Evolutionary conservation across 2,329 filamentous ascomycete species (phyloP).

Genomic region (Talaromyces sp.): DNA sequence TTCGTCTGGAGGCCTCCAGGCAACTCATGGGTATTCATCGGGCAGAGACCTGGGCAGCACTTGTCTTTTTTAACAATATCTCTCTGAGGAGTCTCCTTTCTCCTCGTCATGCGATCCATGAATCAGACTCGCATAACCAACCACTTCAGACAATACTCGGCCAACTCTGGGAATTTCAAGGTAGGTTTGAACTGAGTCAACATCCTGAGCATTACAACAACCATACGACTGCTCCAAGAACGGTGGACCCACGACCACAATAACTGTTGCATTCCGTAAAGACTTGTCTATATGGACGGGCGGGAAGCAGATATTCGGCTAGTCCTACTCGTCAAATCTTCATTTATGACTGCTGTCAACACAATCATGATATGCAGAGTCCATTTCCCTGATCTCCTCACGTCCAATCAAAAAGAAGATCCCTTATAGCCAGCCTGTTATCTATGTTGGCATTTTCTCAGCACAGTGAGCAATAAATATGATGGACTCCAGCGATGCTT

Average conservation of each 20-base stretch:
- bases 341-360: neutral
- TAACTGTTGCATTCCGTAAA: neutral
- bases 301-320: neutral
- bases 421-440: neutral
- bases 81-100: neutral
- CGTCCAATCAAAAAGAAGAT: neutral
- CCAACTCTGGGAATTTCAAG: neutral
- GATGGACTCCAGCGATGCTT: neutral
- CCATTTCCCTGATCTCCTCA: neutral
- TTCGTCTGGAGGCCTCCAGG: slow-evolving; percentile 2
- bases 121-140: neutral
- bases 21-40: neutral
- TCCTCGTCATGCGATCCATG: neutral
- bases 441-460: neutral
- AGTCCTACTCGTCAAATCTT: neutral
- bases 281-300: neutral
- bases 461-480: neutral
- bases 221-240: neutral
- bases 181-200: neutral
- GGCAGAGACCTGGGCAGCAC: slow-evolving; percentile 4
- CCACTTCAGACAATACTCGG: neutral
- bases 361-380: neutral
- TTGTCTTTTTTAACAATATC: neutral
- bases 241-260: neutral
- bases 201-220: neutral